phyloP scores from a whole-genome alignment of 2,329 filamentous ascomycete genomes.

The Hypoxylon sp. region DNA sequence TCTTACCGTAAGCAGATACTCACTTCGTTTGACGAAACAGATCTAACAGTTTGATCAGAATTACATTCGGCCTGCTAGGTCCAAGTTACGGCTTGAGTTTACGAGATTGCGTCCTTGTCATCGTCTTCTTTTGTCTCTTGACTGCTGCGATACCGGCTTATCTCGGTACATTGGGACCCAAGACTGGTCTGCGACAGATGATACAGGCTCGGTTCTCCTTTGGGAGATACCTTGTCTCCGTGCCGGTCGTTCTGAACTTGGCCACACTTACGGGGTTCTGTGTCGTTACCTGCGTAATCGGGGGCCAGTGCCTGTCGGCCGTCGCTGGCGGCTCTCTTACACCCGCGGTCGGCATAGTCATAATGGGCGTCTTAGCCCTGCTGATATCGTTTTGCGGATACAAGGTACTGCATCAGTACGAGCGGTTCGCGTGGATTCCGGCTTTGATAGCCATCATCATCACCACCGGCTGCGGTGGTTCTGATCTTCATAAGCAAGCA shows the following conservation, averaged over 20 bases:
- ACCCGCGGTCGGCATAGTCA: conserved; percentile 66
- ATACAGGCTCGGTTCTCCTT: conserved; percentile 71
- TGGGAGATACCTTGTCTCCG: conserved; percentile 64
- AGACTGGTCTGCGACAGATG: conserved; percentile 72
- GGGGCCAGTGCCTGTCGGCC: conserved; percentile 66
- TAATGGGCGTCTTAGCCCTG: conserved; percentile 65
- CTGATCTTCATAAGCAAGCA: conserved; percentile 58
- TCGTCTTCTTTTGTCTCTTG: conserved; percentile 69
- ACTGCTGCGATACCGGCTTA: conserved; percentile 64
- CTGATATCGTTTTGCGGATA: conserved; percentile 70
- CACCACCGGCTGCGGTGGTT: conserved; percentile 62
- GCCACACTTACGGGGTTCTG: conserved; percentile 71
- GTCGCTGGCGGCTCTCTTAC: conserved; percentile 59
- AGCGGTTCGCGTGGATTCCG: conserved; percentile 65
- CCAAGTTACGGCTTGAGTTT: conserved; percentile 63
- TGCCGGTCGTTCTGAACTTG: conserved; percentile 70
- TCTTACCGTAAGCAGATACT: conserved; percentile 40
- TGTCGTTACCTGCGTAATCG: conserved; percentile 68
- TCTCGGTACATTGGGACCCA: conserved; percentile 65
- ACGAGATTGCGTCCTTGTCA: conserved; percentile 64
- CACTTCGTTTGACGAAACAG: background rate
- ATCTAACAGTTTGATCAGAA: conserved; percentile 47
- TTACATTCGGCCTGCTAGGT: conserved; percentile 71
- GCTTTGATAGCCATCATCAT: conserved; percentile 64
- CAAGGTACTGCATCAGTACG: conserved; percentile 63